A percentile compares a stretch with the other conserved stretches of the same genome.
phyloP scores from a whole-genome alignment of 176 grass and related monocot species.

The sorghum (Sorghum bicolor) region DNA sequence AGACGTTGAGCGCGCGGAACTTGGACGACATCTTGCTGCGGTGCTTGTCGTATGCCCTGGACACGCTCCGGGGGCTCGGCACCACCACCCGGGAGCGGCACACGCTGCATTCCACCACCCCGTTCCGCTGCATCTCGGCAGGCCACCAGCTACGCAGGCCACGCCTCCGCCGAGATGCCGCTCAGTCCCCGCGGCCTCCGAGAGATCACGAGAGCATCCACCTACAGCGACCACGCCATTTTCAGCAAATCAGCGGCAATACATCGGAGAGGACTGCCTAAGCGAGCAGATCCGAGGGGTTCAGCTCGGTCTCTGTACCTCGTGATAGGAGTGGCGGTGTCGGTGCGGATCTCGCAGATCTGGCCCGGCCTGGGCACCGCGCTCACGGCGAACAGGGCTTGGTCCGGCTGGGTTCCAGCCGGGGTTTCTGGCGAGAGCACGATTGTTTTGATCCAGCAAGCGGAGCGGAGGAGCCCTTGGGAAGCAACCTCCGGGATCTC shows the following conservation, averaged over 20 bases:
- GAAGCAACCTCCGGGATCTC: conserved; percentile 35
- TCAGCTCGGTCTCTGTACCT: conserved; percentile 17
- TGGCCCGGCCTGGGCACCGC: conserved; percentile 19
- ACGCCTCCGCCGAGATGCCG: conserved; percentile 28
- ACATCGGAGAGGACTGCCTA: not conserved
- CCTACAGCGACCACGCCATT: conserved; percentile 17
- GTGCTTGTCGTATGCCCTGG: conserved; percentile 91
- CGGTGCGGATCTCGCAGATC: conserved; percentile 53
- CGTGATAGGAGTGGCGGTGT: conserved; percentile 9
- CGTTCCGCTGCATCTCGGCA: conserved; percentile 71
- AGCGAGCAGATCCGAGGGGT: conserved; percentile 25
- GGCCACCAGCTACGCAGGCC: not conserved
- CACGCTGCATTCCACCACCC: conserved; percentile 71
- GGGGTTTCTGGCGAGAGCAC: not conserved
- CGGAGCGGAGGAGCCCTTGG: not conserved
- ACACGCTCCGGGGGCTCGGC: conserved; percentile 75
- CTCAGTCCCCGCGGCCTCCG: not conserved
- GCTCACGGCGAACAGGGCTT: not conserved
- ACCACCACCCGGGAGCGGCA: conserved; percentile 76
- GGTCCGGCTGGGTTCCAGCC: not conserved
- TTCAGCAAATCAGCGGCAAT: not conserved
- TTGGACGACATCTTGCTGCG: conserved; percentile 78
- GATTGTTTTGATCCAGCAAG: not conserved
- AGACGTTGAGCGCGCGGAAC: conserved; percentile 63
- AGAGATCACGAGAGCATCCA: conserved; percentile 35